Evolutionary conservation across 495 filamentous ascomycete species (phyloP).

Genomic region (Echria macrotheca): DNA sequence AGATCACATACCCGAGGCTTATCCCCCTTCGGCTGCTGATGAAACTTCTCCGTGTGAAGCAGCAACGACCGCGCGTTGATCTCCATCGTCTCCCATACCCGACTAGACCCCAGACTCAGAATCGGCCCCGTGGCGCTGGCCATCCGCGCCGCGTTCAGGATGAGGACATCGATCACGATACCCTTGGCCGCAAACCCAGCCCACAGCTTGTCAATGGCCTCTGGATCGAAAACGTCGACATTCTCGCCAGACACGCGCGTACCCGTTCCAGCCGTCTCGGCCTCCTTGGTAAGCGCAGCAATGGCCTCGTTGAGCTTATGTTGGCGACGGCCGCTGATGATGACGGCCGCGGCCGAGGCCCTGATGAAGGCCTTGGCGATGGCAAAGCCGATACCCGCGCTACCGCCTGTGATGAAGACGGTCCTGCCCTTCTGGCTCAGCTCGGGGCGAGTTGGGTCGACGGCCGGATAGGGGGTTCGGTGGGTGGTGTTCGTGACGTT

Average conservation of each 20-base stretch:
- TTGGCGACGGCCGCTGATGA: conserved; percentile 22
- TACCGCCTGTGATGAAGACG: conserved; percentile 43
- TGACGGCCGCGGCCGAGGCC: conserved; percentile 24
- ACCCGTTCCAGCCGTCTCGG: neutral
- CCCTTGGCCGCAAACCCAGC: conserved; percentile 18
- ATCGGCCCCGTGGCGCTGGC: conserved; percentile 13
- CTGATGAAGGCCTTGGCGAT: conserved; percentile 27
- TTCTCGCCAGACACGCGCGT: conserved; percentile 15
- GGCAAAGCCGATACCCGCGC: conserved; percentile 26
- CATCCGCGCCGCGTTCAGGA: conserved; percentile 27
- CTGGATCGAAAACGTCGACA: conserved; percentile 20
- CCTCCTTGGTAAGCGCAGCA: conserved; percentile 7
- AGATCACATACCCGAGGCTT: conserved; percentile 12
- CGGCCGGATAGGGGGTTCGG: conserved; percentile 33
- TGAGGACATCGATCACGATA: conserved; percentile 30
- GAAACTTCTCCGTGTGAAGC: conserved; percentile 26
- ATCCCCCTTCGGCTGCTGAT: conserved; percentile 16
- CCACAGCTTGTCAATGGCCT: conserved; percentile 29
- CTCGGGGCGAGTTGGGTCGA: conserved; percentile 32
- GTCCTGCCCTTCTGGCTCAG: conserved; percentile 40
- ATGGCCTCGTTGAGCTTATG: conserved; percentile 6
- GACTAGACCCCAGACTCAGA: conserved; percentile 22
- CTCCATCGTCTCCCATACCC: conserved; percentile 25
- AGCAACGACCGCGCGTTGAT: conserved; percentile 27
- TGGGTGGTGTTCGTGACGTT: conserved; percentile 17